Evolutionary conservation across 2,329 filamentous ascomycete genomes (phyloP).

Genomic region (Stylonectria norvegica): DNA sequence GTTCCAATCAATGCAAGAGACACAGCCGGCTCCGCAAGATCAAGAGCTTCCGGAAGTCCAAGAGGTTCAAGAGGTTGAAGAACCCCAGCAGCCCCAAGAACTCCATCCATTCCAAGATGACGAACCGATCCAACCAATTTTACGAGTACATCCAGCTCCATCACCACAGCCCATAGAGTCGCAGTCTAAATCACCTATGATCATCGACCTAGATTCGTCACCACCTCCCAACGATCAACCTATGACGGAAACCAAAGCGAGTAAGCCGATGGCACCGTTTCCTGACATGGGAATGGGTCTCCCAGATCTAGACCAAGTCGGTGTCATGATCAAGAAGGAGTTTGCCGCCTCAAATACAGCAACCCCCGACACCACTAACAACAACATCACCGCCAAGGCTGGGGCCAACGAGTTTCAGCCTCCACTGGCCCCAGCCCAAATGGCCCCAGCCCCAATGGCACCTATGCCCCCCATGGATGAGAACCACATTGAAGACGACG

Average conservation of each 20-base stretch:
- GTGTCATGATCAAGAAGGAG: slow-evolving; percentile 23
- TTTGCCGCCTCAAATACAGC: slow-evolving; percentile 9
- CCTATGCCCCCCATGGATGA: slow-evolving; percentile 29
- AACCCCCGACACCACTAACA: slow-evolving; percentile 8
- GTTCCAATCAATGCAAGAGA: too few species aligned
- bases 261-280: slow-evolving; percentile 50
- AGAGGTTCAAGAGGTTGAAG: background rate
- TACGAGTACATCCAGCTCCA: slow-evolving; percentile 12
- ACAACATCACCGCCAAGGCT: slow-evolving; percentile 28
- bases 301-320: slow-evolving; percentile 24
- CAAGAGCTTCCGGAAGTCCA: background rate
- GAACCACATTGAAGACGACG: slow-evolving; percentile 21
- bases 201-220: slow-evolving; percentile 37
- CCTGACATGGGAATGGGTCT: slow-evolving; percentile 55
- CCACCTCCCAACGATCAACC: slow-evolving; percentile 30
- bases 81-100: slow-evolving; percentile 34
- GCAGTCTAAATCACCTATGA: slow-evolving; percentile 35
- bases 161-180: slow-evolving; percentile 31
- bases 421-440: too few species aligned
- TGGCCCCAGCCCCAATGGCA: slow-evolving; percentile 23
- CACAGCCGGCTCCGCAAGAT: slow-evolving; percentile 12
- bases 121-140: slow-evolving; percentile 6
- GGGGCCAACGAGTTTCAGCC: too few species aligned
- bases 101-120: slow-evolving; percentile 23
- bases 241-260: slow-evolving; percentile 32